Conservation (phyloP, 768 basidiomycete genomes). For the Cantharellus anzutake region DNA sequence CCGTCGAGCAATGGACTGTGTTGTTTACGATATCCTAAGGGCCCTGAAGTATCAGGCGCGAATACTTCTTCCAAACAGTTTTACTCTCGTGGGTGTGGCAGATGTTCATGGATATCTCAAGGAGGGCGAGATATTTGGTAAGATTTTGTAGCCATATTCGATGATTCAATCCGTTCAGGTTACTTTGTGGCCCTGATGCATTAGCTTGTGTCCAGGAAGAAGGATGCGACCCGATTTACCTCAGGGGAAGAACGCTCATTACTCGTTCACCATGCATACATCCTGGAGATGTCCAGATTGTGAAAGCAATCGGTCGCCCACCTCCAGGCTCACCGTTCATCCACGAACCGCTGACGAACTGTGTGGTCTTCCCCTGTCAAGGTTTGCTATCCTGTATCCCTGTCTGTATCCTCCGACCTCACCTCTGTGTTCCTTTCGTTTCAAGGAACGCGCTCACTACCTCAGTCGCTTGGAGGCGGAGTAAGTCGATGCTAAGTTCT, state of each 20-base stretch:
- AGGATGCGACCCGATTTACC: constrained; percentile 19
- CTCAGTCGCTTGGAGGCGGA: constrained; percentile 46
- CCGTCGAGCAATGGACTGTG: constrained; percentile 30
- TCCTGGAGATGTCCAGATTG: constrained; percentile 25
- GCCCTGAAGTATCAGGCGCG: constrained; percentile 44
- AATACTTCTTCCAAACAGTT: constrained; percentile 43
- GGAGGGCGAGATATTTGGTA: constrained; percentile 39
- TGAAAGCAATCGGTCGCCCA: constrained; percentile 38
- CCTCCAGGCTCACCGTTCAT: constrained; percentile 33
- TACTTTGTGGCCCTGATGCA: neutral
- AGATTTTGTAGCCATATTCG: constrained; percentile 9
- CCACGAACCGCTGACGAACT: constrained; percentile 30
- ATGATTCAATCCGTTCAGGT: neutral
- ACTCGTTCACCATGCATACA: constrained; percentile 51
- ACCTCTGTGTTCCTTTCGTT: neutral
- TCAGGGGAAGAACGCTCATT: constrained; percentile 35
- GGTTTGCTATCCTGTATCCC: constrained; percentile 19
- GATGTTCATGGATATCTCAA: constrained; percentile 37
- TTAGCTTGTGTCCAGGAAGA: constrained; percentile 24
- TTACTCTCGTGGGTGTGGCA: constrained; percentile 54
- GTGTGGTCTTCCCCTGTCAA: constrained; percentile 38
- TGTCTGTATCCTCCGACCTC: neutral
- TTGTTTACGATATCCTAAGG: constrained; percentile 43
- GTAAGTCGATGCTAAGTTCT: no score
- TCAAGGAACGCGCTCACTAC: constrained; percentile 38